Evolutionary conservation across 164 flowering plant species (phyloP).

Genomic region (Chimonanthus praecox): DNA sequence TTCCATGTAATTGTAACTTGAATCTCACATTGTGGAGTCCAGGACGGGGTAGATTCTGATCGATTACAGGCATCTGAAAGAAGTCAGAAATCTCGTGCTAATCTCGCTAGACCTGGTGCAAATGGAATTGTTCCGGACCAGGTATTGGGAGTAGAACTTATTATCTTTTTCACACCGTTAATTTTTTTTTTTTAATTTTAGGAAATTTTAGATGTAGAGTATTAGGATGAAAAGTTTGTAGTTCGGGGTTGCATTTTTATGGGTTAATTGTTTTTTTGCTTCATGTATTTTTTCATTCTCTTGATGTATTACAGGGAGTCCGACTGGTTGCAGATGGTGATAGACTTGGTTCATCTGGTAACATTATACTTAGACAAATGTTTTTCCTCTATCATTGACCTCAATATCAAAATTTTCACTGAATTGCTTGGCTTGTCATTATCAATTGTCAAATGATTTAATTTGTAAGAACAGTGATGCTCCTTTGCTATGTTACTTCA

Average conservation of each 20-base stretch:
- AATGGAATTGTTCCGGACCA: constrained; percentile 82
- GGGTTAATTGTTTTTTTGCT: neutral
- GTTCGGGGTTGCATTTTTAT: neutral
- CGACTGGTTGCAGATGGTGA: constrained; percentile 59
- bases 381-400: too few relatives aligned
- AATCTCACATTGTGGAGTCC: constrained; percentile 9
- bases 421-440: neutral
- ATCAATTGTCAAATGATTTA: neutral
- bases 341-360: constrained; percentile 52
- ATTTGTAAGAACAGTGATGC: neutral
- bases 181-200: neutral
- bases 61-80: constrained; percentile 67
- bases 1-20: neutral
- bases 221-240: neutral
- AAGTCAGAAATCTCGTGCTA: constrained; percentile 57
- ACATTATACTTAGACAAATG: constrained; percentile 6
- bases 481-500: neutral
- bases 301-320: constrained; percentile 36
- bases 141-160: constrained; percentile 30
- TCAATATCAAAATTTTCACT: neutral
- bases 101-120: constrained; percentile 57
- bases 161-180: neutral
- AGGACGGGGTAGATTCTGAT: constrained; percentile 76
- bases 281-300: neutral
- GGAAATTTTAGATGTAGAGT: neutral